Base-by-base conservation (phyloP, 2,329 filamentous ascomycete genomes). In the Chaetoscypha palmicola region DNA sequence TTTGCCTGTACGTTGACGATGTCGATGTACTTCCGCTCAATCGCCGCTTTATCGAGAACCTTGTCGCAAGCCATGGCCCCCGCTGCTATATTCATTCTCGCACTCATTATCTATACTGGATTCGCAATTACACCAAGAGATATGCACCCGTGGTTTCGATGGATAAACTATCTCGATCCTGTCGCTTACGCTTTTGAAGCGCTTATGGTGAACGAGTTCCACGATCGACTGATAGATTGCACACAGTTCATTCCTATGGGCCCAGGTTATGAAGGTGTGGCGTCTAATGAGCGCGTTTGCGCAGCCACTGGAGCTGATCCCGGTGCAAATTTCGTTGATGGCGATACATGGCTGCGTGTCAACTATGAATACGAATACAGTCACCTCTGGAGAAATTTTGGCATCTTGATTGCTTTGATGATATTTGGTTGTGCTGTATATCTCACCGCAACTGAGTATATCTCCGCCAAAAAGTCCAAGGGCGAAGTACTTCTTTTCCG, bases 161-260 rank as follows among this genome's bases (percentile, higher is more conserved):
- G 88, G 88, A 77, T 94, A 49, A 84, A 83, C 60, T 91, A 86
- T 14, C 11, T 60, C 3, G 49, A 62, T 31, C 59, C 59, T 2
- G 73, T 94, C 9, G 79, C 77, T 1, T 94, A 94, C 52, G 79
- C 79, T 0, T 94, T 94, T 58, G 87, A 94, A 62, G 69, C 79
- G 0, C 71, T 94, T 16, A 83, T 91, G 73, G 75, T 87, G 51
- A 94, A 94, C 64, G 89, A 95, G 63, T 94, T 94, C 36, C 47
- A 42, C 35, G 50, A 45, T 19, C 47, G 52, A 7, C 37, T 42
- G 7, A 55, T 59, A 23, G 43, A 47, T 21, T 61, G 59, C 41
- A 23, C 35, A 1, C 23, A 39, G 5, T 56, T 56, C 28, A 46
- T 60, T 3, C 59, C 59, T 2, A 26, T 31, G 1, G 57, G 55